Conservation (phyloP, 2,329 filamentous ascomycete genomes). For the Pseudocercospora ulei region DNA sequence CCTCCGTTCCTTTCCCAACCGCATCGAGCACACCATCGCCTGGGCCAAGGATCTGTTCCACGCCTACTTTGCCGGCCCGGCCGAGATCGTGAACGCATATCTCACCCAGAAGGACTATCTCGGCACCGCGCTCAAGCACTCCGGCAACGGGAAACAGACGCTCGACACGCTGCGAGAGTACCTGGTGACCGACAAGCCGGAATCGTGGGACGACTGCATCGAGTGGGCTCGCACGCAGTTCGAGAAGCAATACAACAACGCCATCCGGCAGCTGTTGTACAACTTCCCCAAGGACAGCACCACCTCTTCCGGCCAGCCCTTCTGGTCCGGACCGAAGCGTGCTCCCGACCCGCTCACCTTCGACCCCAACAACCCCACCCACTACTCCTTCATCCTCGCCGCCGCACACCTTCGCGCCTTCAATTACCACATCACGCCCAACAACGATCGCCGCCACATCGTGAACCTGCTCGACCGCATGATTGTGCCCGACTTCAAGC, state of each 20-base stretch:
- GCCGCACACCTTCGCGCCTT: slow-evolving; percentile 90
- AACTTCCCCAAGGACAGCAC: slow-evolving; percentile 94
- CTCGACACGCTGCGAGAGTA: slow-evolving; percentile 83
- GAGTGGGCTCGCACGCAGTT: slow-evolving; percentile 90
- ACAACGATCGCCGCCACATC: slow-evolving; percentile 59
- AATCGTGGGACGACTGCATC: slow-evolving; percentile 91
- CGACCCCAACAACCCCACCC: slow-evolving; percentile 70
- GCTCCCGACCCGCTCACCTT: slow-evolving; percentile 88
- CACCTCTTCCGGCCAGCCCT: slow-evolving; percentile 78
- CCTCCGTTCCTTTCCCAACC: slow-evolving; percentile 91
- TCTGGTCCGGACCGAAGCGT: slow-evolving; percentile 98
- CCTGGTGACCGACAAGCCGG: slow-evolving; percentile 80
- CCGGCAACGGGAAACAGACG: slow-evolving; percentile 88
- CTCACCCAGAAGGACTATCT: slow-evolving; percentile 86
- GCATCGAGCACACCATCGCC: slow-evolving; percentile 96
- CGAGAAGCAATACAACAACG: slow-evolving; percentile 93
- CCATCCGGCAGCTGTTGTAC: slow-evolving; percentile 86
- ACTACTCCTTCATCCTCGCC: slow-evolving; percentile 78
- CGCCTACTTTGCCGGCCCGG: slow-evolving; percentile 81
- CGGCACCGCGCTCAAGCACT: slow-evolving; percentile 75
- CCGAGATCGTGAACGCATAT: slow-evolving; percentile 84
- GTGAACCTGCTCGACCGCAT: slow-evolving; percentile 74
- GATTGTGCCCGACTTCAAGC: slow-evolving; percentile 90
- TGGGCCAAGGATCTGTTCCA: slow-evolving; percentile 97
- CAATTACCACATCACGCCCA: slow-evolving; percentile 85